phyloP scores from a whole-genome alignment of 345 rosid genomes.

The Corchorus capsularis region DNA sequence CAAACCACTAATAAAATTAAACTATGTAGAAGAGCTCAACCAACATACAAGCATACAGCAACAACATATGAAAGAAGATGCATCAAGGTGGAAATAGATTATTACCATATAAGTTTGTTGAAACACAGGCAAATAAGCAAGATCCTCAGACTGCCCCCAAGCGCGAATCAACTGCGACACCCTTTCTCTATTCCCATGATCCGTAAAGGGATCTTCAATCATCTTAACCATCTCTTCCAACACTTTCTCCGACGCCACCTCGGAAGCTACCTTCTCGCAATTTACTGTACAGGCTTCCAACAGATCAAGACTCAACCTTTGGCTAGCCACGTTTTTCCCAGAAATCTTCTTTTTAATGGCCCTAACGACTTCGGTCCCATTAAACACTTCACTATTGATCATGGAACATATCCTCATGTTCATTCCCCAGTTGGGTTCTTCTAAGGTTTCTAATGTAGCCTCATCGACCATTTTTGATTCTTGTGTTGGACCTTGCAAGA shows the following conservation, averaged over 20 bases:
- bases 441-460: conserved; percentile 70
- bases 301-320: conserved; percentile 72
- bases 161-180: conserved; percentile 72
- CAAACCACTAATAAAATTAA: not conserved
- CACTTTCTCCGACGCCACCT: conserved; percentile 72
- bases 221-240: conserved; percentile 88
- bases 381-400: conserved; percentile 72
- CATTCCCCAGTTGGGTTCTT: conserved; percentile 87
- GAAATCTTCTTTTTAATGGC: conserved; percentile 76
- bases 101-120: conserved; percentile 70
- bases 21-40: not conserved
- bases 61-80: not conserved
- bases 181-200: conserved; percentile 52
- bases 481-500: conserved; percentile 73
- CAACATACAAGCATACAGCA: not conserved
- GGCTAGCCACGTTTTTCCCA: conserved; percentile 54
- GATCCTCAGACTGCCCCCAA: conserved; percentile 83
- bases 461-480: conserved; percentile 88
- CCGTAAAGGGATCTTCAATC: conserved; percentile 55
- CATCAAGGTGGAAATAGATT: not conserved
- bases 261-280: conserved; percentile 78
- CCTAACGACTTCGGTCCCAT: conserved; percentile 62
- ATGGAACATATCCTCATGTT: conserved; percentile 83
- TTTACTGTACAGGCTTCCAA: conserved; percentile 76
- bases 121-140: conserved; percentile 77